phyloP scores from a whole-genome alignment of 1,284 basidiomycete species.

The Pholiota adiposa region DNA sequence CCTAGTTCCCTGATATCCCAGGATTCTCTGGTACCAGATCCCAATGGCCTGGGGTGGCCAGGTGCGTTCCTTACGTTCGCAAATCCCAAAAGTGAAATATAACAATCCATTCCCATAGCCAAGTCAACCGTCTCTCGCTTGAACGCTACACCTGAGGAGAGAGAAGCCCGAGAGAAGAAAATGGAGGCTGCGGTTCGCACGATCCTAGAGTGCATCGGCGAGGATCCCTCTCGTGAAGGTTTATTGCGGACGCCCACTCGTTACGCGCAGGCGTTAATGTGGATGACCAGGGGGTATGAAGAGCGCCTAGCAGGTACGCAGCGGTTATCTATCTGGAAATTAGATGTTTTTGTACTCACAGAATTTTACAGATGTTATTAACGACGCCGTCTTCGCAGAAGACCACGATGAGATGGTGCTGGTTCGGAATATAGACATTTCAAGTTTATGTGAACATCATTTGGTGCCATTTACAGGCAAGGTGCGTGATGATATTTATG shows the following conservation, averaged over 20 bases:
- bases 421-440: constrained; percentile 97
- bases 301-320: constrained; percentile 82
- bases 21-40: constrained; percentile 69
- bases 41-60: constrained; percentile 93
- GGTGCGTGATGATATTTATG: constrained; percentile 45
- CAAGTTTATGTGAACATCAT: constrained; percentile 98
- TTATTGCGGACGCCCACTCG: constrained; percentile 91
- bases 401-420: constrained; percentile 99
- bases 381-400: constrained; percentile 98
- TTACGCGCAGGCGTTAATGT: constrained; percentile 96
- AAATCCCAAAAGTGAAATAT: constrained; percentile 11
- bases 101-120: constrained; percentile 50
- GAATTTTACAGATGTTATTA: constrained; percentile 83
- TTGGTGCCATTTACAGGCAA: constrained; percentile 98
- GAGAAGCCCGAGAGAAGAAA: constrained; percentile 72
- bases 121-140: constrained; percentile 89
- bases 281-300: constrained; percentile 99
- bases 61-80: constrained; percentile 51
- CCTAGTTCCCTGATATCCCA: constrained; percentile 31
- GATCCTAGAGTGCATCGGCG: constrained; percentile 96
- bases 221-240: constrained; percentile 96
- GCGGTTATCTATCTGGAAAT: constrained; percentile 10
- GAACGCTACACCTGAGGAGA: constrained; percentile 78
- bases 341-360: neutral
- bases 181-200: constrained; percentile 88